Percentiles rank a stretch among this genome's conserved stretches.
Conservation (phyloP, 768 basidiomycete genomes). For the Chalciporus sphaerocephalus region DNA sequence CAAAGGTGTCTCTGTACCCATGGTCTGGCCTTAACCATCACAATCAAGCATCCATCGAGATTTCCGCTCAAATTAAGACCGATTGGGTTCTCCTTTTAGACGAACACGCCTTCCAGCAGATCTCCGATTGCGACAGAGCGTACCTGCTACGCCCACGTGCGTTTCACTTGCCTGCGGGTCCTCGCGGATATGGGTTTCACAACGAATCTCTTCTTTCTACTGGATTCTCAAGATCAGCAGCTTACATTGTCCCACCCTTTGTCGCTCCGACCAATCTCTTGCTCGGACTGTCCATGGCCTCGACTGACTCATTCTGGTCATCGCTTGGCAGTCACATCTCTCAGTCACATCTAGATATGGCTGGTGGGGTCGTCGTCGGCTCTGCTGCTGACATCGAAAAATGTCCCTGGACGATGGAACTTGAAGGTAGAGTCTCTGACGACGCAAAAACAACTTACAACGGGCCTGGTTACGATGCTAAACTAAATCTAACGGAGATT, state of each 20-base stretch:
- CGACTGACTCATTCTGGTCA: conserved; percentile 24
- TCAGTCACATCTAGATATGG: conserved; percentile 25
- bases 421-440: neutral
- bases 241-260: conserved; percentile 61
- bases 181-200: conserved; percentile 30
- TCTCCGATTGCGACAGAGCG: conserved; percentile 32
- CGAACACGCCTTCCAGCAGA: conserved; percentile 37
- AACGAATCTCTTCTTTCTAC: conserved; percentile 32
- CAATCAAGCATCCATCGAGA: conserved; percentile 31
- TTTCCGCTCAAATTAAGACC: conserved; percentile 38
- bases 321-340: conserved; percentile 23
- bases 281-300: conserved; percentile 13
- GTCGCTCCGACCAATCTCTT: conserved; percentile 37
- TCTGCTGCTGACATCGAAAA: conserved; percentile 3
- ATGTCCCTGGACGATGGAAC: neutral
- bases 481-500: neutral
- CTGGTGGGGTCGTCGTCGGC: conserved; percentile 39
- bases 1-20: conserved; percentile 41
- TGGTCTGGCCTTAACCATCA: conserved; percentile 24
- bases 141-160: conserved; percentile 42
- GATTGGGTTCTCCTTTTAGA: conserved; percentile 53
- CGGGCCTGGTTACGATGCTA: neutral
- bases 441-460: neutral
- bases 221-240: conserved; percentile 35
- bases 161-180: conserved; percentile 39